Conservation (phyloP, 2,329 filamentous ascomycete species). For the Aspergillus novoparasiticus region DNA sequence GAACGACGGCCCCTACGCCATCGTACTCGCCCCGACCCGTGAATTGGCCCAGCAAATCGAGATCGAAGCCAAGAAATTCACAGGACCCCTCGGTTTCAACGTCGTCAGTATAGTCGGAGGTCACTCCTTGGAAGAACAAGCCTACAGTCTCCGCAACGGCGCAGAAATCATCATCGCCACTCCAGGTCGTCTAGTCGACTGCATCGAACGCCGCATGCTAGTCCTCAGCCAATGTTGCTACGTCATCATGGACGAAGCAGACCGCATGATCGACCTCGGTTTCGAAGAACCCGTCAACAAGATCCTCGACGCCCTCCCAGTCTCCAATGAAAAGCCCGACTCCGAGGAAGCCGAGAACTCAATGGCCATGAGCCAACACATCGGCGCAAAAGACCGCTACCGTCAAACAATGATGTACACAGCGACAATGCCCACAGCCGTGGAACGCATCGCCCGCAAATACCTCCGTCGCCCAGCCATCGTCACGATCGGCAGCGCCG, state of each 20-base stretch:
- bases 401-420: conserved; percentile 99
- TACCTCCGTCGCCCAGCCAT: conserved; percentile 92
- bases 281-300: conserved; percentile 98
- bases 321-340: conserved; percentile 93
- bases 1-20: conserved; percentile 94
- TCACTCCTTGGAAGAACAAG: conserved; percentile 91
- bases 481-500: conserved; percentile 89
- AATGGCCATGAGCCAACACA: conserved; percentile 76
- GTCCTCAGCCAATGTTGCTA: conserved; percentile 97
- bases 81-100: conserved; percentile 84
- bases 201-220: conserved; percentile 87
- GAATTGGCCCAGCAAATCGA: conserved; percentile 98
- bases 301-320: conserved; percentile 91
- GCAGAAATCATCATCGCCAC: conserved; percentile 99
- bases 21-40: conserved; percentile 93
- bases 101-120: conserved; percentile 98
- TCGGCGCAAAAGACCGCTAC: conserved; percentile 77
- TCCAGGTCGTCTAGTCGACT: conserved; percentile 93
- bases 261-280: conserved; percentile 97
- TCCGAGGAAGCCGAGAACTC: conserved; percentile 87
- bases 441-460: conserved; percentile 95
- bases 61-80: conserved; percentile 89
- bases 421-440: conserved; percentile 89
- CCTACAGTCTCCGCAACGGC: conserved; percentile 84
- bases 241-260: conserved; percentile 98